These are phyloP conservation scores for Pseudocercospora fuligena DNA, from an alignment of 2,329 filamentous ascomycete genomes.

Conservation along the genomic window DNA sequence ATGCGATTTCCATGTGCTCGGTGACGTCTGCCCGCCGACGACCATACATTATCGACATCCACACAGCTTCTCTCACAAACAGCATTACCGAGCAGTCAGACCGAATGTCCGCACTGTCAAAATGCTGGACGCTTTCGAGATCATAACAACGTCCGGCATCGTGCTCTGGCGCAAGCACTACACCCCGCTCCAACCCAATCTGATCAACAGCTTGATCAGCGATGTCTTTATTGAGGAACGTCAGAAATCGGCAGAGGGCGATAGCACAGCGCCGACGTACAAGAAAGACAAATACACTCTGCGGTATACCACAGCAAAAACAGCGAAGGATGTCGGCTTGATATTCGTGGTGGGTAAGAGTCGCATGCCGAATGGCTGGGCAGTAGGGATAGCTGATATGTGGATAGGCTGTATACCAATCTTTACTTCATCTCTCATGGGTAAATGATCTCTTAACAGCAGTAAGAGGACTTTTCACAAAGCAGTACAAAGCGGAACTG, in stretches of 20 bases:
- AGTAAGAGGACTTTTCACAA: constrained; percentile 87
- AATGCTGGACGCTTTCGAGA: constrained; percentile 97
- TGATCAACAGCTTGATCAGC: constrained; percentile 93
- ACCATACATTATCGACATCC: background rate
- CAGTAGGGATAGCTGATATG: constrained; percentile 24
- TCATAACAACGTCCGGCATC: constrained; percentile 92
- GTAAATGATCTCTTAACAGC: constrained; percentile 96
- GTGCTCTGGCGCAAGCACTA: constrained; percentile 95
- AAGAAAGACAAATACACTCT: constrained; percentile 91
- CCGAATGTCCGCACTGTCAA: constrained; percentile 23
- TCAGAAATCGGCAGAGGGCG: constrained; percentile 61
- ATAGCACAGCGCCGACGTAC: constrained; percentile 69
- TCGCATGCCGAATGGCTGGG: background rate
- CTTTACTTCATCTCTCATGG: constrained; percentile 92
- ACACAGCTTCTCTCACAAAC: background rate
- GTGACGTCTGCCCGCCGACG: background rate
- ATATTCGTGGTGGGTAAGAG: constrained; percentile 81
- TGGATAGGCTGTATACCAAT: constrained; percentile 88
- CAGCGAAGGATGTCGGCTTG: constrained; percentile 84
- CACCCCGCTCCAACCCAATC: constrained; percentile 74
- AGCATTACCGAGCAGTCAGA: background rate
- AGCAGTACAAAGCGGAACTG: constrained; percentile 86
- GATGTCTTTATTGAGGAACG: constrained; percentile 98
- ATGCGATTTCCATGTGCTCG: background rate
- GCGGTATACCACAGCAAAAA: constrained; percentile 74